Conservation (phyloP, 257 asterid genomes). For the Marsdenia floribunda region DNA sequence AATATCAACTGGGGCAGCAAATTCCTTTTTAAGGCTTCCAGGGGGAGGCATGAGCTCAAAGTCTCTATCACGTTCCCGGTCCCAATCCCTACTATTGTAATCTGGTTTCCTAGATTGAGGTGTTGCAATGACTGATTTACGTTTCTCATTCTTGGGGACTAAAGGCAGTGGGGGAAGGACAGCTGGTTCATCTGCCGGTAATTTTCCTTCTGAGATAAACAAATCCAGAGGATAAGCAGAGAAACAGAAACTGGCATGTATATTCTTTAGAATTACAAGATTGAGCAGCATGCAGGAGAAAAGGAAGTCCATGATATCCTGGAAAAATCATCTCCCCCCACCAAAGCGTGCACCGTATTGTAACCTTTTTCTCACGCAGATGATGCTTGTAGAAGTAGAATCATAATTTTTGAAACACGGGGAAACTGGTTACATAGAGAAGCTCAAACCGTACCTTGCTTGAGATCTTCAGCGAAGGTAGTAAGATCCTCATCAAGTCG, state of each 20-base stretch:
- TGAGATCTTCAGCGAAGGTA: slow-evolving; percentile 90
- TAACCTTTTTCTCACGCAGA: neutral
- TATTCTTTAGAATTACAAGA: neutral
- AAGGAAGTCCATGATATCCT: neutral
- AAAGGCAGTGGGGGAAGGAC: slow-evolving; percentile 83
- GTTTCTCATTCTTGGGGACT: slow-evolving; percentile 75
- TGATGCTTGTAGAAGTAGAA: neutral
- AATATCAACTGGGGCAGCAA: slow-evolving; percentile 59
- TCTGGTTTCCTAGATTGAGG: slow-evolving; percentile 80
- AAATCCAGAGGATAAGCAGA: slow-evolving; percentile 4
- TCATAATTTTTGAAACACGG: neutral
- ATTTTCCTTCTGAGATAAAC: slow-evolving; percentile 71
- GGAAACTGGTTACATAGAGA: slow-evolving; percentile 10
- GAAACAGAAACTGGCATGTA: neutral
- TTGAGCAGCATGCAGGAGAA: neutral
- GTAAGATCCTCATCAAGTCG: slow-evolving; percentile 94
- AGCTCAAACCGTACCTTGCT: slow-evolving; percentile 60
- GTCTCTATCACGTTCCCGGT: slow-evolving; percentile 86
- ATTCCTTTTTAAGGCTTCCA: slow-evolving; percentile 74
- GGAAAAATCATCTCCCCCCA: neutral
- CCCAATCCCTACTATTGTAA: slow-evolving; percentile 84
- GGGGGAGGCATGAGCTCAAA: slow-evolving; percentile 99
- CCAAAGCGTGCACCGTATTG: neutral
- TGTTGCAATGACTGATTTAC: slow-evolving; percentile 44
- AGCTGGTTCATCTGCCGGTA: slow-evolving; percentile 80